These are phyloP conservation scores for Lasiosphaeria hispida DNA, from an alignment of 495 filamentous ascomycete species.

Conservation along the genomic window DNA sequence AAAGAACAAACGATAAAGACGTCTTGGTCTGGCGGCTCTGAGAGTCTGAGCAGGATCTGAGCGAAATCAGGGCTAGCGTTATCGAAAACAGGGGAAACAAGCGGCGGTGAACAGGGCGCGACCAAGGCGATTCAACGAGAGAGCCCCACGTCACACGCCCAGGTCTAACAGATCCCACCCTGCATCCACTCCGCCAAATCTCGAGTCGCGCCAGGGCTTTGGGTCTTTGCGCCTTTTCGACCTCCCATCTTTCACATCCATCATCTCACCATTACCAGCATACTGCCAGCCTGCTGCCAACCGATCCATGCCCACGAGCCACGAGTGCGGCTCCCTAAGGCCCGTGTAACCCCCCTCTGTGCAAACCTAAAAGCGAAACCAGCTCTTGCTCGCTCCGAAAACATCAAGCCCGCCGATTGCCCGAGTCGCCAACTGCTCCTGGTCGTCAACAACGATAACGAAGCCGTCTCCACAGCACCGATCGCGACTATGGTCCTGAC, in stretches of 20 bases:
- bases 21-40: too few species aligned
- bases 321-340: too few species aligned
- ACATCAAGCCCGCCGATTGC: background rate
- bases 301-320: background rate
- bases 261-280: conserved; percentile 1
- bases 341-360: background rate
- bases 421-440: background rate
- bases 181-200: conserved; percentile 8
- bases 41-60: too few species aligned
- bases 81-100: background rate
- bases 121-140: background rate
- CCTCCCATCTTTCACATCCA: background rate
- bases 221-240: background rate
- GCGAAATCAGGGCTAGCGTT: background rate
- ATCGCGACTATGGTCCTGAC: conserved; percentile 20
- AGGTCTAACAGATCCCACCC: background rate
- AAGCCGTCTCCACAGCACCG: background rate
- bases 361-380: background rate
- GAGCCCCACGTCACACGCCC: conserved; percentile 9
- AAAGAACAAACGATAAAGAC: too few species aligned
- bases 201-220: conserved; percentile 9
- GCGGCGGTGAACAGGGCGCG: conserved; percentile 1
- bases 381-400: background rate
- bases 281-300: background rate
- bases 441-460: background rate